These are phyloP conservation scores for Apophysomyces variabilis DNA, from an alignment of 371 early-diverging fungal genomes.

Conservation along the genomic window DNA sequence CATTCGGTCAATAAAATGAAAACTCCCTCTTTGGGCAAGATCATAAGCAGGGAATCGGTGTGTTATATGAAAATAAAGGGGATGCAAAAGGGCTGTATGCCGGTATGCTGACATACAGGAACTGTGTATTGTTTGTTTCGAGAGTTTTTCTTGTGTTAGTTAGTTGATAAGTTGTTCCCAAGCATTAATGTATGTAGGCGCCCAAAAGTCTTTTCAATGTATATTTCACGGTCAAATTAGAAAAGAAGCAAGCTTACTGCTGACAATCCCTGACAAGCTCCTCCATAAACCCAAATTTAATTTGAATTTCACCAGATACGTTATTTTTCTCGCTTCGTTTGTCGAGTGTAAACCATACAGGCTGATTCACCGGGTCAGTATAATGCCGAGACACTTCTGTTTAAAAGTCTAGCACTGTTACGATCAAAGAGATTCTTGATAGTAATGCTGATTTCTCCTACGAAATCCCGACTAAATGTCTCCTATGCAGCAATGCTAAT, in stretches of 20 bases:
- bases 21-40: no score
- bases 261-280: constrained; percentile 37
- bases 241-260: constrained; percentile 28
- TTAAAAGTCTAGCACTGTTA: constrained; percentile 39
- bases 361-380: constrained; percentile 51
- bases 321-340: constrained; percentile 47
- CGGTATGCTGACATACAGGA: no score
- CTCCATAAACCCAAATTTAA: constrained; percentile 49
- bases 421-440: constrained; percentile 60
- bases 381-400: constrained; percentile 49
- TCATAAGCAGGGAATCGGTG: no score
- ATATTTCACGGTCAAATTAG: neutral
- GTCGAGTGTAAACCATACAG: constrained; percentile 33
- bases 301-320: constrained; percentile 43
- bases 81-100: no score
- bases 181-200: neutral
- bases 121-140: neutral
- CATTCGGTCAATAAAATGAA: no score
- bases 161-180: no score
- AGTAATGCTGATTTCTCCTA: constrained; percentile 65
- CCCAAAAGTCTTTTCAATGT: no score
- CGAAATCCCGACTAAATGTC: constrained; percentile 62
- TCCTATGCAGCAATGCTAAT: constrained; percentile 61
- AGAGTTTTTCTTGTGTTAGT: neutral
- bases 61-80: no score